Conservation (phyloP, 495 filamentous ascomycete species). For the Aspergillus cavernicola region DNA sequence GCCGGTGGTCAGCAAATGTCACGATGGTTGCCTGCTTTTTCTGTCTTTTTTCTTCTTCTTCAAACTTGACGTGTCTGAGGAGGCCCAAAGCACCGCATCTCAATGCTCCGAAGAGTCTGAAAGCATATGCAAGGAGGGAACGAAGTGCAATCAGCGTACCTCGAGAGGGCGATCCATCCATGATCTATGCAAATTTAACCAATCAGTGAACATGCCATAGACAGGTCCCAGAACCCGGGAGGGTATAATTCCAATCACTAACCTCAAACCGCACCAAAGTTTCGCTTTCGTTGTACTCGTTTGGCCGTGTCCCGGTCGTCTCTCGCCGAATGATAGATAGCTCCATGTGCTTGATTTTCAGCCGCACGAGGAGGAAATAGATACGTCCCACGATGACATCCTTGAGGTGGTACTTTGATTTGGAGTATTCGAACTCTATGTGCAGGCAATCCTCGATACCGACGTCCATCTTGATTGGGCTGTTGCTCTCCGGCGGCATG, state of each 20-base stretch:
- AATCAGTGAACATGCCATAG: conserved; percentile 16
- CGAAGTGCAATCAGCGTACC: conserved; percentile 43
- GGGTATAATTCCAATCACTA: conserved; percentile 22
- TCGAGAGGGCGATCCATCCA: conserved; percentile 96
- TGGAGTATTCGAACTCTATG: conserved; percentile 99
- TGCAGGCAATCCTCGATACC: conserved; percentile 99
- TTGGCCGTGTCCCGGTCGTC: conserved; percentile 96
- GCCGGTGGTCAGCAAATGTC: conserved; percentile 24
- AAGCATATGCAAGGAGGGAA: not conserved
- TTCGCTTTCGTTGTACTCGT: conserved; percentile 99
- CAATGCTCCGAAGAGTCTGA: not conserved
- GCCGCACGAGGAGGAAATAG: conserved; percentile 94
- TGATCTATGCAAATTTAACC: conserved; percentile 59
- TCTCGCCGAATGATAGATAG: conserved; percentile 95
- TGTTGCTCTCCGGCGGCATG: conserved; percentile 97
- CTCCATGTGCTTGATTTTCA: conserved; percentile 99
- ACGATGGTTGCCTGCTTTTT: not conserved
- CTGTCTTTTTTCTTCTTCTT: not conserved
- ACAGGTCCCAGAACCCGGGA: not conserved
- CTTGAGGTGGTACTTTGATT: conserved; percentile 98
- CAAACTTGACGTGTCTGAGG: not conserved
- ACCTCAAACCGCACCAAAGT: conserved; percentile 97
- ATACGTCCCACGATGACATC: conserved; percentile 99
- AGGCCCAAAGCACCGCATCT: not conserved
- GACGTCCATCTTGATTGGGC: conserved; percentile 99